Conservation (phyloP, 306 rosid genomes). For the Inga oerstediana region DNA sequence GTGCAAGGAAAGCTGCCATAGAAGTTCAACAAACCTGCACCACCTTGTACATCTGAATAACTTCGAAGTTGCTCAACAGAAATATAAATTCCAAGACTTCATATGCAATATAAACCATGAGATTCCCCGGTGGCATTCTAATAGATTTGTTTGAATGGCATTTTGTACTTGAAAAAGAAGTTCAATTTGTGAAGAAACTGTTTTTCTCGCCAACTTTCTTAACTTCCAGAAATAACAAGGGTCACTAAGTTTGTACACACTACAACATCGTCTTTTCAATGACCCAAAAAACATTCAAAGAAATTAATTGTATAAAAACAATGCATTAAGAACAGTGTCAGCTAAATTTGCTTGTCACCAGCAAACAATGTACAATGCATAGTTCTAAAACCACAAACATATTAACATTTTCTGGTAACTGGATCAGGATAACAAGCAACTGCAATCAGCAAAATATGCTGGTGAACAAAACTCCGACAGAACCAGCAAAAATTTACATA, state of each 20-base stretch:
- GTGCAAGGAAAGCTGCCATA: slow-evolving; percentile 99
- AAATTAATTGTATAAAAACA: not conserved
- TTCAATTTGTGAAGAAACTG: not conserved
- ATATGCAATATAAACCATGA: slow-evolving; percentile 20
- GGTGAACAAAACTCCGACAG: not conserved
- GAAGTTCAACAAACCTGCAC: slow-evolving; percentile 94
- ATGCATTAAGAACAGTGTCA: not conserved
- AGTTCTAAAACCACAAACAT: not conserved
- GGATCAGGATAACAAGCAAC: slow-evolving; percentile 36
- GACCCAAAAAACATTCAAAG: slow-evolving; percentile 9
- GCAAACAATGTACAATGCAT: slow-evolving; percentile 6
- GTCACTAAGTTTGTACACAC: slow-evolving; percentile 20
- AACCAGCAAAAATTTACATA: not conserved
- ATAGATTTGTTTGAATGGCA: slow-evolving; percentile 7
- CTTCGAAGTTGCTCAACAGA: slow-evolving; percentile 17
- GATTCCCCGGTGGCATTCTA: slow-evolving; percentile 16
- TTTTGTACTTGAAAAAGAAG: not conserved
- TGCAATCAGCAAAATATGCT: slow-evolving; percentile 13
- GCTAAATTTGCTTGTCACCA: not conserved
- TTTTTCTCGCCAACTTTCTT: slow-evolving; percentile 8
- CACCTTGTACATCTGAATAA: slow-evolving; percentile 21
- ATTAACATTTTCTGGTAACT: not conserved
- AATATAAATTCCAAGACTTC: slow-evolving; percentile 9
- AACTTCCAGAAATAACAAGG: not conserved
- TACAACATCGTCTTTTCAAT: slow-evolving; percentile 3